phyloP scores from a whole-genome alignment of 1,284 basidiomycete species.

The Heterobasidion irregulare region DNA sequence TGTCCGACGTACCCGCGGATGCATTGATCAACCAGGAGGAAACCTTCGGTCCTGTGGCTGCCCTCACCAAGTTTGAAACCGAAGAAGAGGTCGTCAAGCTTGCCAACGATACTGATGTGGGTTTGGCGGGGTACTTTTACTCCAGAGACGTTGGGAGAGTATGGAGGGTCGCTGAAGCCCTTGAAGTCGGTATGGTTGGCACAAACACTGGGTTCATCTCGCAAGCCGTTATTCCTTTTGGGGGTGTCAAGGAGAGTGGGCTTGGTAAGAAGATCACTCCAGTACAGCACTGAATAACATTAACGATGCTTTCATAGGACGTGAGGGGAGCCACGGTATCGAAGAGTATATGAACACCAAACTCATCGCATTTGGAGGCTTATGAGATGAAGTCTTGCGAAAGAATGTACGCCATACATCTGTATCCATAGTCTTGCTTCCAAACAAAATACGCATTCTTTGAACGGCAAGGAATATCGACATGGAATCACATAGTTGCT shows the following conservation, averaged over 20 bases:
- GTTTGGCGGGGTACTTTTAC: constrained; percentile 92
- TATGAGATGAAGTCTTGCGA: constrained; percentile 19
- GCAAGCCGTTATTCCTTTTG: constrained; percentile 84
- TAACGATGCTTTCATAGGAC: constrained; percentile 31
- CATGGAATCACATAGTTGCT: not conserved
- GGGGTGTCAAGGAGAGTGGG: constrained; percentile 87
- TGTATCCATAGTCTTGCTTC: not conserved
- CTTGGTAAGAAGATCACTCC: constrained; percentile 35
- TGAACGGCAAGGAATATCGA: not conserved
- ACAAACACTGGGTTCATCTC: constrained; percentile 81
- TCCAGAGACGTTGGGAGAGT: constrained; percentile 85
- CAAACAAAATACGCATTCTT: not conserved
- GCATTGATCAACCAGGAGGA: constrained; percentile 68
- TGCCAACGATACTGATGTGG: constrained; percentile 82
- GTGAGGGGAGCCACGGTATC: constrained; percentile 78
- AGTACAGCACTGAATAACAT: not conserved
- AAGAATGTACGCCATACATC: not conserved
- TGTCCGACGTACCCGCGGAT: constrained; percentile 75
- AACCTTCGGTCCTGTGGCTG: constrained; percentile 84
- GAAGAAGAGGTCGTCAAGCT: constrained; percentile 87
- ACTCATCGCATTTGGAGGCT: constrained; percentile 70
- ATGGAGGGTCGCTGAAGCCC: constrained; percentile 95
- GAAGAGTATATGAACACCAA: constrained; percentile 81
- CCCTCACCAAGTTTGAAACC: constrained; percentile 78
- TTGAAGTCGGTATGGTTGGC: constrained; percentile 96